Evolutionary conservation across 345 rosid genomes (phyloP).

Genomic region (Syzygium oleosum): DNA sequence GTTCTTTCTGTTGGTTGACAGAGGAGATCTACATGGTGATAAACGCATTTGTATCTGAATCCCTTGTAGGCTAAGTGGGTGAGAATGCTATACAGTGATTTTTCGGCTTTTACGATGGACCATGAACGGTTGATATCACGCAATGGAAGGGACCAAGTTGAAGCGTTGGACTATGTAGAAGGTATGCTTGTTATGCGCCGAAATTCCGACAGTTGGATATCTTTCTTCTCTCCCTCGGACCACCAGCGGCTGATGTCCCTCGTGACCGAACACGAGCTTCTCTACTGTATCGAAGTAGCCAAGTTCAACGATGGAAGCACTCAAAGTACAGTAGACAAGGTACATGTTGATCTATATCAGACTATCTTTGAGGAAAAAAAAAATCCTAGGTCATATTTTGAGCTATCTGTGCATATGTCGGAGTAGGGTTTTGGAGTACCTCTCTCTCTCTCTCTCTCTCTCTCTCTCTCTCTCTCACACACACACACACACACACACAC

Average conservation of each 20-base stretch:
- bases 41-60: not conserved
- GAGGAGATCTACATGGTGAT: not conserved
- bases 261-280: not conserved
- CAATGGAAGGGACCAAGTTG: not conserved
- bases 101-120: not conserved
- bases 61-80: conserved; percentile 8
- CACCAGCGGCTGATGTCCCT: not conserved
- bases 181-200: conserved; percentile 1
- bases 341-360: not conserved
- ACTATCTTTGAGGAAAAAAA: not conserved
- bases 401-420: not conserved
- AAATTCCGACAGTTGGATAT: not conserved
- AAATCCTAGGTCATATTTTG: not conserved
- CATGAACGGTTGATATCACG: conserved; percentile 9
- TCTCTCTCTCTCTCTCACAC: too few species aligned
- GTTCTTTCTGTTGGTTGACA: not conserved
- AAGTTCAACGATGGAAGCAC: conserved; percentile 1
- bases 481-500: not conserved
- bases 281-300: conserved; percentile 11
- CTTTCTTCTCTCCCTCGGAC: not conserved
- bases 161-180: conserved; percentile 1
- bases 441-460: not conserved
- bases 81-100: conserved; percentile 3
- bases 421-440: not conserved
- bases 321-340: not conserved